phyloP scores from a whole-genome alignment of 768 basidiomycete species.

The Lactarius sp. region DNA sequence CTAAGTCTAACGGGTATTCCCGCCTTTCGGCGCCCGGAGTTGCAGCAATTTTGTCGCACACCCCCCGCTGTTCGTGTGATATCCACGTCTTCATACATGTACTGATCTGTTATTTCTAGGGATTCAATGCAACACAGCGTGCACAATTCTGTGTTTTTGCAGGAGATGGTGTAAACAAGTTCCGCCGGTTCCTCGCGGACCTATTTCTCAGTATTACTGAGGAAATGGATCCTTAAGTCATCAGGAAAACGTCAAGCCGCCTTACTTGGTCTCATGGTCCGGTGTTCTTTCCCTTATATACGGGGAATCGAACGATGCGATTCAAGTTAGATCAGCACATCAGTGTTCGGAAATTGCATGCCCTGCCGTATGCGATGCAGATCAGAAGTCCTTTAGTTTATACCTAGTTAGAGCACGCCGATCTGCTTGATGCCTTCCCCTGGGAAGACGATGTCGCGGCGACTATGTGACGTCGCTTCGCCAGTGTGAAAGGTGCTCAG shows the following conservation, averaged over 20 bases:
- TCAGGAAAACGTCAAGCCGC: too few species aligned
- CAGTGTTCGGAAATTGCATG: too few species aligned
- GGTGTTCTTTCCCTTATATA: too few species aligned
- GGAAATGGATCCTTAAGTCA: constrained; percentile 38
- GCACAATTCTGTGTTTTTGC: constrained; percentile 95
- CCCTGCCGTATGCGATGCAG: too few species aligned
- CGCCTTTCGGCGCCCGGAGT: constrained; percentile 76
- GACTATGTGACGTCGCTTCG: too few species aligned
- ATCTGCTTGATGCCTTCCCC: too few species aligned
- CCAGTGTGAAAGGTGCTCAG: too few species aligned
- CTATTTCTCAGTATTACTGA: constrained; percentile 72
- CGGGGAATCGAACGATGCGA: too few species aligned
- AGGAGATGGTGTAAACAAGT: constrained; percentile 78
- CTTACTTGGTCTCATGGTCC: too few species aligned
- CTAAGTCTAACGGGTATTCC: constrained; percentile 94
- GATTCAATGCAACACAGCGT: constrained; percentile 87
- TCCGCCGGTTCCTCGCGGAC: constrained; percentile 74
- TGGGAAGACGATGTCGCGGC: constrained; percentile 30
- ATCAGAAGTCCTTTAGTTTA: too few species aligned
- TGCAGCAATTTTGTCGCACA: constrained; percentile 86
- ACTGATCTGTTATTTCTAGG: constrained; percentile 41
- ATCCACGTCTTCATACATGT: neutral
- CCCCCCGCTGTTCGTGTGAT: constrained; percentile 67
- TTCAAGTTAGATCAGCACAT: too few species aligned
- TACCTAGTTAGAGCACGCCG: too few species aligned